Evolutionary conservation across 192 early-diverging fungal species (phyloP).

Genomic region (Geranomyces michiganensis): DNA sequence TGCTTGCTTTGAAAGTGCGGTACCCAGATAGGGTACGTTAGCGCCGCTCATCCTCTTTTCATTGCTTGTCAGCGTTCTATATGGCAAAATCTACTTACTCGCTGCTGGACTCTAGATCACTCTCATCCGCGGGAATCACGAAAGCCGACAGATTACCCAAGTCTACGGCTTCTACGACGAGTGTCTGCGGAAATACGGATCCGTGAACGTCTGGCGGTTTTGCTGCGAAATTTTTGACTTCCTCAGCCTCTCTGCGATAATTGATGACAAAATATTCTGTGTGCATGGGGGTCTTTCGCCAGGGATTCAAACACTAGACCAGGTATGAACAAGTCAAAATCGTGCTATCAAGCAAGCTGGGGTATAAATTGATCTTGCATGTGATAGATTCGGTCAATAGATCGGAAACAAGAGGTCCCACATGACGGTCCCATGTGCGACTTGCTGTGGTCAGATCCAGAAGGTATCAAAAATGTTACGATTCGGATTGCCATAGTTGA

Average conservation of each 20-base stretch:
- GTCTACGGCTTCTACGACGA: conserved; percentile 99
- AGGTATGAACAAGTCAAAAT: conserved; percentile 56
- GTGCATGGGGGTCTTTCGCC: conserved; percentile 97
- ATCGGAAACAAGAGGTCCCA: conserved; percentile 86
- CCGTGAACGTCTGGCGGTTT: conserved; percentile 96
- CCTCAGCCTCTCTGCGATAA: conserved; percentile 91
- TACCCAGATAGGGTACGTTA: conserved; percentile 70
- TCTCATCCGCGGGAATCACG: conserved; percentile 97
- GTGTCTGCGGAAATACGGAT: conserved; percentile 97
- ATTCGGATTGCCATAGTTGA: too few relatives aligned
- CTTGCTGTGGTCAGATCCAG: conserved; percentile 96
- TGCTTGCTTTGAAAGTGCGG: conserved; percentile 93
- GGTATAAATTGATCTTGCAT: background rate
- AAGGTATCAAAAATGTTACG: conserved; percentile 48
- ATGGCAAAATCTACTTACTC: too few relatives aligned
- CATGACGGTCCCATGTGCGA: conserved; percentile 99
- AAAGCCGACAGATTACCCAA: conserved; percentile 98
- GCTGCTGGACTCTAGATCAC: conserved; percentile 62
- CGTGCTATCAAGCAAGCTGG: background rate
- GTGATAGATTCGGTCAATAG: conserved; percentile 52
- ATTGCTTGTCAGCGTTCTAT: background rate
- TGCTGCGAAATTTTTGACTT: conserved; percentile 99
- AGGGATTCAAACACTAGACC: conserved; percentile 93
- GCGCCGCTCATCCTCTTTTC: background rate
- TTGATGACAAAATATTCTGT: conserved; percentile 97